Base-by-base conservation (phyloP, 2,329 filamentous ascomycete genomes). In the Orbilia ellipsospora region DNA sequence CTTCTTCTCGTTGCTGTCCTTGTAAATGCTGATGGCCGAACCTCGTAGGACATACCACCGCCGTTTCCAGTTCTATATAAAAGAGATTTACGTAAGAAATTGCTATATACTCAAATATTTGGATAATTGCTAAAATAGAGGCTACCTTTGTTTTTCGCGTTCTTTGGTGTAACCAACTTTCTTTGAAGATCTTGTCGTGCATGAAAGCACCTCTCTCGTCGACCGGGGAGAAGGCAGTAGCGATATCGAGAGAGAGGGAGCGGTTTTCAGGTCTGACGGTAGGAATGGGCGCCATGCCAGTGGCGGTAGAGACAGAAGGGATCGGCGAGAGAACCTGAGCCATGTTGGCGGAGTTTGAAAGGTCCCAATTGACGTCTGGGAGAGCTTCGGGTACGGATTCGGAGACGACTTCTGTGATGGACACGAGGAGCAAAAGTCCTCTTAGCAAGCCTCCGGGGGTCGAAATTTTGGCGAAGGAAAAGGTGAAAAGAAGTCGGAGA, bases 181-280 rank as follows among this genome's bases (percentile, higher is more conserved):
- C 89, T 84, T 96, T 98, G 82, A 98, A 87, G 66, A 98, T 92
- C 60, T 93, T 90, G 82, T 99, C 95, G 80, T 96, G 96, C 80
- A 95, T 94, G 82, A 97, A 99, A 82, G 93, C 95, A 77, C 95
- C 95, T 82, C 96, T 94, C 82, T 96, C 90, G 81, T 94, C 96
- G 78, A 98, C 93, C 3, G 93, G 92, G 31, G 92, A 95, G 80
- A 93, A 89, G 15, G 89, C 86, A 78, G 67, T 77, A 3, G 67
- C 68, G 68, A 73, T 68, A 42, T 77, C 74, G 48, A 77, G 64
- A 13, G 68, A 70, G 36, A 69, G 73, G n/a, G 73, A 66, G 20
- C 65, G 63, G n/a, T 77, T 77, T 44, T 77, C 73, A 26, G 64
- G 15, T 42, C 72, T 64, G 45, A 75, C 55, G 55, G n/a, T 8